phyloP scores from a whole-genome alignment of 2,329 filamentous ascomycete species.

The Dryadomyces sulphureus region DNA sequence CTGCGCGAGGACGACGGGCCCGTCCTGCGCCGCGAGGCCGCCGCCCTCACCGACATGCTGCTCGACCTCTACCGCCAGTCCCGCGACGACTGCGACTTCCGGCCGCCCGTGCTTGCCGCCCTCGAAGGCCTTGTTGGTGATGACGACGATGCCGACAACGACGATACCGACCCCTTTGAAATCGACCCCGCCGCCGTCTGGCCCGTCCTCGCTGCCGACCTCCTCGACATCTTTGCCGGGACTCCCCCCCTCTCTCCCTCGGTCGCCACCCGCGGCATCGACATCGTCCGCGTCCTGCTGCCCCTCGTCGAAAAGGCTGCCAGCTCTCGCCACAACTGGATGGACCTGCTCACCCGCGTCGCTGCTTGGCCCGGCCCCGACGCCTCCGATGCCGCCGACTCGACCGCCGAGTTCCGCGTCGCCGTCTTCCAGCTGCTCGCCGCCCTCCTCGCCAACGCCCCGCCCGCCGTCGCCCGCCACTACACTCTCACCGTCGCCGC shows the following conservation, averaged over 20 bases:
- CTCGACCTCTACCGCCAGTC: constrained; percentile 39
- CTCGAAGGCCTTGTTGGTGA: constrained; percentile 34
- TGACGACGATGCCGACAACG: neutral
- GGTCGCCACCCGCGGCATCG: constrained; percentile 26
- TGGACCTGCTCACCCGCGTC: constrained; percentile 35
- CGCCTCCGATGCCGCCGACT: constrained; percentile 23
- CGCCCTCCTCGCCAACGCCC: constrained; percentile 32
- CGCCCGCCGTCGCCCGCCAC: constrained; percentile 29
- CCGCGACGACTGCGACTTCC: constrained; percentile 27
- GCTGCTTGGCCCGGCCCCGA: constrained; percentile 30
- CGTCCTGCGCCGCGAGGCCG: constrained; percentile 37
- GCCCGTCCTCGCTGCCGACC: constrained; percentile 33
- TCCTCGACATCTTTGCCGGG: constrained; percentile 25
- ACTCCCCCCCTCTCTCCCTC: neutral
- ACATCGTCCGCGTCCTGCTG: constrained; percentile 41
- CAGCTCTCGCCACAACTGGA: constrained; percentile 36
- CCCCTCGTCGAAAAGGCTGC: constrained; percentile 32
- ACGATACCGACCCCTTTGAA: constrained; percentile 16
- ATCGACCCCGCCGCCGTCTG: constrained; percentile 30
- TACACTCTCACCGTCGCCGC: constrained; percentile 36
- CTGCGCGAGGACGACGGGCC: constrained; percentile 54
- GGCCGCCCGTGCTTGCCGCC: constrained; percentile 41
- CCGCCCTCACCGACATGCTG: constrained; percentile 48
- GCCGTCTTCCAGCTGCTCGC: constrained; percentile 41
- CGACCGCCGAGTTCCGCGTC: constrained; percentile 35